Evolutionary conservation across 805 yeast species (phyloP).

Genomic region (Wickerhamia fluorescens): DNA sequence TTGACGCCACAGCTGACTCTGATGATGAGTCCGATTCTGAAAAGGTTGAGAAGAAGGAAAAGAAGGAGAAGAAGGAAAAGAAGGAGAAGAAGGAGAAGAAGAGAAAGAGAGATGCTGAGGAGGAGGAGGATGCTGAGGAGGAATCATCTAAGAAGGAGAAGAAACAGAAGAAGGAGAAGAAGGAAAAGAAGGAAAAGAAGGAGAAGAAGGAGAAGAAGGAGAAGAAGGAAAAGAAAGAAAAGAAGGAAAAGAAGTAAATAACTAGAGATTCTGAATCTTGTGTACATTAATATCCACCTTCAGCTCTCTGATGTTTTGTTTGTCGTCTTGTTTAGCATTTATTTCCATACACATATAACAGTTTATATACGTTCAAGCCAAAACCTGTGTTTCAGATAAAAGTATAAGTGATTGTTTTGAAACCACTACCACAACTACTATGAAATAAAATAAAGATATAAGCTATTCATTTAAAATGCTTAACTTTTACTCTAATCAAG

Average conservation of each 20-base stretch:
- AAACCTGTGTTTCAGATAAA: too few relatives aligned
- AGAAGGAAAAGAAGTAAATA: too few relatives aligned
- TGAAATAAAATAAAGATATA: too few relatives aligned
- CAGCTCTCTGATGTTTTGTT: too few relatives aligned
- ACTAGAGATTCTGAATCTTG: not conserved
- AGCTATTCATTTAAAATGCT: too few relatives aligned
- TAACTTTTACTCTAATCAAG: too few relatives aligned
- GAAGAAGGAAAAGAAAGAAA: constrained; percentile 18
- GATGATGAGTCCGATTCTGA: constrained; percentile 27
- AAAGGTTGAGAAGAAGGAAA: constrained; percentile 26
- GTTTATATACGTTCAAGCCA: too few relatives aligned
- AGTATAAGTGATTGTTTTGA: too few relatives aligned
- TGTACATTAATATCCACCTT: too few relatives aligned
- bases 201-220: constrained; percentile 31
- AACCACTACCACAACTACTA: too few relatives aligned
- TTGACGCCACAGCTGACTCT: constrained; percentile 27
- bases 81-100: constrained; percentile 17
- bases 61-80: constrained; percentile 23
- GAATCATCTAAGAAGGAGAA: constrained; percentile 32
- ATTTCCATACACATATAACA: too few relatives aligned
- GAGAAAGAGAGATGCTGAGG: constrained; percentile 19
- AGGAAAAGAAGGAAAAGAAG: constrained; percentile 38
- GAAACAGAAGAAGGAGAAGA: constrained; percentile 48
- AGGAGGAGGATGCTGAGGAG: constrained; percentile 16
- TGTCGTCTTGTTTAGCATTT: too few relatives aligned